Conservation (phyloP, 2,329 filamentous ascomycete genomes). For the Fusarium sp. region DNA sequence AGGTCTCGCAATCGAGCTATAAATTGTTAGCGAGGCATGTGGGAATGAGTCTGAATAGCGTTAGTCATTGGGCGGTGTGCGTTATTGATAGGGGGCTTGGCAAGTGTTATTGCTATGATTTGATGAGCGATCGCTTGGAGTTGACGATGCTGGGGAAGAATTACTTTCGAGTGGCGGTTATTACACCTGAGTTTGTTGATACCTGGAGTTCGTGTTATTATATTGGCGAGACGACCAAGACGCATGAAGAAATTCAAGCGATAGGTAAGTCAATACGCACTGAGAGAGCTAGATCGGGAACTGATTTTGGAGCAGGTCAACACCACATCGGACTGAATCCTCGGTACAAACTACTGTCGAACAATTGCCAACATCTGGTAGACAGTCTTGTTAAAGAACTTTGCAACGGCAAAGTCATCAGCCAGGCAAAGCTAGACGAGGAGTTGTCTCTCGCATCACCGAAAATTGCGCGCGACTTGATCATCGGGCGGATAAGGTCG, state of each 20-base stretch:
- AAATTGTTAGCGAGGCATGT: conserved; percentile 40
- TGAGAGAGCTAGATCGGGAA: fast-evolving
- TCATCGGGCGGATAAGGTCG: conserved; percentile 34
- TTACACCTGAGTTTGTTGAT: conserved; percentile 40
- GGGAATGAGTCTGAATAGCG: conserved; percentile 44
- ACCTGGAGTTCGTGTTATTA: conserved; percentile 47
- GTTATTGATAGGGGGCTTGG: conserved; percentile 41
- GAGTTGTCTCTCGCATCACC: conserved; percentile 36
- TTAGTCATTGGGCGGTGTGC: conserved; percentile 46
- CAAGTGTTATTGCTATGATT: conserved; percentile 42
- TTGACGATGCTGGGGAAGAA: conserved; percentile 42
- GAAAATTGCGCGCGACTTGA: conserved; percentile 44
- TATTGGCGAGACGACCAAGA: conserved; percentile 45
- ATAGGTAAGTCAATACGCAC: conserved; percentile 20
- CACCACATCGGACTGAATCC: conserved; percentile 35
- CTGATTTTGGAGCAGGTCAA: conserved; percentile 24
- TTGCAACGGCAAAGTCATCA: conserved; percentile 45
- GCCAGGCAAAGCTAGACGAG: conserved; percentile 42
- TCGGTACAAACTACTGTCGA: conserved; percentile 37
- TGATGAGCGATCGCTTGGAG: conserved; percentile 46
- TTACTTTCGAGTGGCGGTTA: conserved; percentile 39
- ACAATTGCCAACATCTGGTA: conserved; percentile 45
- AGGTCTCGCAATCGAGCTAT: conserved; percentile 41
- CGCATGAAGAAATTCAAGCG: conserved; percentile 40
- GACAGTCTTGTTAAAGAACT: conserved; percentile 45